phyloP scores from a whole-genome alignment of 805 yeast species.

The Lipomyces chichibuensis region DNA sequence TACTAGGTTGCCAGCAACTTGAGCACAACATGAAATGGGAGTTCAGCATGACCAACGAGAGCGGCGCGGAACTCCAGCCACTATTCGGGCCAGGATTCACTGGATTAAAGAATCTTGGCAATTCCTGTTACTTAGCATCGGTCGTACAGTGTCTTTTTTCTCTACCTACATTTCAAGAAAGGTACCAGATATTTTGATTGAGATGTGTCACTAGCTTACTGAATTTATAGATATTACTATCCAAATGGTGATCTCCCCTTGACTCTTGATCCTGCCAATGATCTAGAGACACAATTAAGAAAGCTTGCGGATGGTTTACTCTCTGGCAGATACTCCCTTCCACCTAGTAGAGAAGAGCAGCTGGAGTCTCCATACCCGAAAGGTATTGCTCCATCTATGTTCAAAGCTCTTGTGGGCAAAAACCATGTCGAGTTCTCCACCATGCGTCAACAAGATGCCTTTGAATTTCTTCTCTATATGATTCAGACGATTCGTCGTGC shows the following conservation, averaged over 20 bases:
- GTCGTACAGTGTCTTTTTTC: conserved; percentile 71
- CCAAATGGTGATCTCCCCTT: conserved; percentile 31
- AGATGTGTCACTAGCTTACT: neutral
- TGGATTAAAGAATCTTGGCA: conserved; percentile 88
- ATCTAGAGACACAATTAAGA: conserved; percentile 71
- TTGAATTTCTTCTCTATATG: conserved; percentile 78
- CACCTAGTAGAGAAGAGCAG: conserved; percentile 45
- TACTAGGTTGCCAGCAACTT: conserved; percentile 53
- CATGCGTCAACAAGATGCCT: conserved; percentile 92
- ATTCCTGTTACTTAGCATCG: conserved; percentile 87
- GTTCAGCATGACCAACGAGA: conserved; percentile 72
- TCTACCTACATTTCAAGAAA: conserved; percentile 43
- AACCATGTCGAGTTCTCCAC: conserved; percentile 82
- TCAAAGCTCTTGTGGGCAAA: conserved; percentile 76
- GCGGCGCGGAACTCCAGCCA: conserved; percentile 66
- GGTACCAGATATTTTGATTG: conserved; percentile 14
- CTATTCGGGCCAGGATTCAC: conserved; percentile 77
- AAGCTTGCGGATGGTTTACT: conserved; percentile 79
- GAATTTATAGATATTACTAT: conserved; percentile 32
- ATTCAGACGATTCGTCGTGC: conserved; percentile 54
- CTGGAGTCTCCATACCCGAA: conserved; percentile 56
- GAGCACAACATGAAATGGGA: conserved; percentile 96
- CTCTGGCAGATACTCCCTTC: conserved; percentile 72
- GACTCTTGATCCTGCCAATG: conserved; percentile 59
- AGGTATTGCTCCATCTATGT: conserved; percentile 76